phyloP scores from a whole-genome alignment of 805 yeast genomes.

The Myxozyma mucilagina region DNA sequence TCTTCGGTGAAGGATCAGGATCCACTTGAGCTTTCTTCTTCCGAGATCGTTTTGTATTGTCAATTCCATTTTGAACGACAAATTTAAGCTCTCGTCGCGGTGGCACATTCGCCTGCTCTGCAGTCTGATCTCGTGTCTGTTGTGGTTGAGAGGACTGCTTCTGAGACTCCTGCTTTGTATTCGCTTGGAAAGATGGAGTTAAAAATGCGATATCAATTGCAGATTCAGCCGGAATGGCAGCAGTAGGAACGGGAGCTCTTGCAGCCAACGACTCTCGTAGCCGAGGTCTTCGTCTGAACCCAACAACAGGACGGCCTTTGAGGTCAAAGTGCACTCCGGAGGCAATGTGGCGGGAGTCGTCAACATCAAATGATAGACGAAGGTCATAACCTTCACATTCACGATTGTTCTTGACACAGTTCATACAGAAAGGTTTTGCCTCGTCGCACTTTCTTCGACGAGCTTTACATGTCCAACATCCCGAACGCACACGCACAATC shows the following conservation, averaged over 20 bases:
- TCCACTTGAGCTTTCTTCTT: conserved; percentile 9
- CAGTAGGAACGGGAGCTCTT: conserved; percentile 3
- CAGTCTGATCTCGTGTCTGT: neutral
- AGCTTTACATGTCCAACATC: conserved; percentile 62
- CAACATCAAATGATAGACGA: conserved; percentile 32
- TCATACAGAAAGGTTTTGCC: conserved; percentile 59
- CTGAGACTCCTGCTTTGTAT: neutral
- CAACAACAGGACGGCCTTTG: conserved; percentile 30
- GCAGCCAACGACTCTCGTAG: conserved; percentile 30
- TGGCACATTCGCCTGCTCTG: neutral
- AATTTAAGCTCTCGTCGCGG: conserved; percentile 23
- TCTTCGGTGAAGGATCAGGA: neutral
- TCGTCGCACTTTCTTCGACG: conserved; percentile 70
- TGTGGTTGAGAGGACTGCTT: neutral
- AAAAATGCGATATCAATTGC: conserved; percentile 14
- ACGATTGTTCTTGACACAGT: conserved; percentile 38
- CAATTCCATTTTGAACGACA: conserved; percentile 25
- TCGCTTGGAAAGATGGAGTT: conserved; percentile 6
- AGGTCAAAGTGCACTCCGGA: conserved; percentile 27
- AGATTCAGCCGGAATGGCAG: neutral
- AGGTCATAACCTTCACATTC: conserved; percentile 33
- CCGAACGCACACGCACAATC: conserved; percentile 42
- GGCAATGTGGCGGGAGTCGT: conserved; percentile 29
- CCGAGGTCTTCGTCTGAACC: conserved; percentile 30
- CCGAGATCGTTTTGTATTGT: conserved; percentile 20